phyloP scores from a whole-genome alignment of 2,329 filamentous ascomycete genomes.

The Pseudocercospora crystallina region DNA sequence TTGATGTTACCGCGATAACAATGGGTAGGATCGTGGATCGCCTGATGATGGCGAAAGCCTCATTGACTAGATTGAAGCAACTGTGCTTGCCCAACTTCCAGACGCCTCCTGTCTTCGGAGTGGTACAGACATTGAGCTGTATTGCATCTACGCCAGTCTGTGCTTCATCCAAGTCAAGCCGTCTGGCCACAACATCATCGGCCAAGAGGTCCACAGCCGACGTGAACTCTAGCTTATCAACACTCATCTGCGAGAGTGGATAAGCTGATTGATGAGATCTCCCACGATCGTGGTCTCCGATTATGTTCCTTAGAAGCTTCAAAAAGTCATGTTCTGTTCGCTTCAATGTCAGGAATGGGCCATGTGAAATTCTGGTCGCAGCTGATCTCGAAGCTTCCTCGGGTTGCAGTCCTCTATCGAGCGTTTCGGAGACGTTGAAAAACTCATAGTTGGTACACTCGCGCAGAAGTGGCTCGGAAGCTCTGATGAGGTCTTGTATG shows the following conservation, averaged over 20 bases:
- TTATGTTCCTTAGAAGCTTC: conserved; percentile 64
- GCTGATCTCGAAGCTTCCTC: conserved; percentile 17
- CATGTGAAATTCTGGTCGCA: conserved; percentile 39
- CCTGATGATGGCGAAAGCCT: conserved; percentile 60
- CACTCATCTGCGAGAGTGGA: conserved; percentile 61
- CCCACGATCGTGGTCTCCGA: conserved; percentile 52
- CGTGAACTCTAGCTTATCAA: conserved; percentile 63
- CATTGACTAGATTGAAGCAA: conserved; percentile 46
- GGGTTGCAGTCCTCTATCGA: conserved; percentile 33
- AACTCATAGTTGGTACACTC: conserved; percentile 73
- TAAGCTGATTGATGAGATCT: conserved; percentile 64
- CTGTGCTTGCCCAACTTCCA: conserved; percentile 26
- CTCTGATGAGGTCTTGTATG: conserved; percentile 58
- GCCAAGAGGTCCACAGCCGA: conserved; percentile 65
- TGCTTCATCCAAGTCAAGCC: conserved; percentile 62
- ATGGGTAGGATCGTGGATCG: conserved; percentile 59
- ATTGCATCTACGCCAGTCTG: conserved; percentile 68
- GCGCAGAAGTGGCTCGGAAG: conserved; percentile 60
- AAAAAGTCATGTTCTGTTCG: conserved; percentile 68
- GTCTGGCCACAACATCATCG: conserved; percentile 54
- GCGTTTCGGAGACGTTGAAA: conserved; percentile 66
- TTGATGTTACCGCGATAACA: conserved; percentile 40
- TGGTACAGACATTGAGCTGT: conserved; percentile 50
- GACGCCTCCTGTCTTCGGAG: conserved; percentile 14
- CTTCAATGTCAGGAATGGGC: conserved; percentile 67